phyloP scores from a whole-genome alignment of 495 filamentous ascomycete species.

The Aspergillus avenaceus region DNA sequence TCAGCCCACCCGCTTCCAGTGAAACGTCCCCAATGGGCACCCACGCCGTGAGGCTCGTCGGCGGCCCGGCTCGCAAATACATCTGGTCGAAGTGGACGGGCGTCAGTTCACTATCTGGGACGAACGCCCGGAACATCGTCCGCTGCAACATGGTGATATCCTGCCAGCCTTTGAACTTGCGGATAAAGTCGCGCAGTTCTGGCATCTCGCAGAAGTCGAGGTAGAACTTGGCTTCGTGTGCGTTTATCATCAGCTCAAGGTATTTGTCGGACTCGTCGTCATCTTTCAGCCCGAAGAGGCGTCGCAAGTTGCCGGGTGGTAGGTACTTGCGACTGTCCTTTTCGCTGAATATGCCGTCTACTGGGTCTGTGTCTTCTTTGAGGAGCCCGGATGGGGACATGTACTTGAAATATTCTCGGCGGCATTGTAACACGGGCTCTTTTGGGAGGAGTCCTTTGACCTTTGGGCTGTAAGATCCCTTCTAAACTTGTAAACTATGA shows the following conservation, averaged over 20 bases:
- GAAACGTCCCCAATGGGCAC: slow-evolving; percentile 44
- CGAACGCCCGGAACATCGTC: slow-evolving; percentile 44
- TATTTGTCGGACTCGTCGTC: slow-evolving; percentile 16
- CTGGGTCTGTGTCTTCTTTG: slow-evolving; percentile 17
- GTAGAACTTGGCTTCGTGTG: slow-evolving; percentile 21
- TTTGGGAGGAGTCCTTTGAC: slow-evolving; percentile 46
- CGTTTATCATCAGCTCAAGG: slow-evolving; percentile 14
- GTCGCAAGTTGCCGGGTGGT: slow-evolving; percentile 3
- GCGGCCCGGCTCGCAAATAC: slow-evolving; percentile 42
- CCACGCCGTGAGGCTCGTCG: slow-evolving; percentile 45
- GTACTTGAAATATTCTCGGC: slow-evolving; percentile 45
- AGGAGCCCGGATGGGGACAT: slow-evolving; percentile 46
- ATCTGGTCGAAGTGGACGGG: slow-evolving; percentile 50
- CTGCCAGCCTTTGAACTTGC: slow-evolving; percentile 39
- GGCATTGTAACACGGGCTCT: slow-evolving; percentile 39
- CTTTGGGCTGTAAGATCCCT: background rate
- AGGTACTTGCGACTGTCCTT: slow-evolving; percentile 23
- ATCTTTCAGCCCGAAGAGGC: slow-evolving; percentile 31
- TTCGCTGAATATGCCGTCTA: slow-evolving; percentile 37
- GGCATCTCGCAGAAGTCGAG: slow-evolving; percentile 39
- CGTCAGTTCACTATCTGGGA: slow-evolving; percentile 46
- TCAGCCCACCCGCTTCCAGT: slow-evolving; percentile 42
- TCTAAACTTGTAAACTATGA: too few species aligned
- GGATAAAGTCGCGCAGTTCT: slow-evolving; percentile 37
- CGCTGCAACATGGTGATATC: slow-evolving; percentile 33